Base-by-base conservation (phyloP, 2,329 filamentous ascomycete genomes). In the Epichloe glyceriae region DNA sequence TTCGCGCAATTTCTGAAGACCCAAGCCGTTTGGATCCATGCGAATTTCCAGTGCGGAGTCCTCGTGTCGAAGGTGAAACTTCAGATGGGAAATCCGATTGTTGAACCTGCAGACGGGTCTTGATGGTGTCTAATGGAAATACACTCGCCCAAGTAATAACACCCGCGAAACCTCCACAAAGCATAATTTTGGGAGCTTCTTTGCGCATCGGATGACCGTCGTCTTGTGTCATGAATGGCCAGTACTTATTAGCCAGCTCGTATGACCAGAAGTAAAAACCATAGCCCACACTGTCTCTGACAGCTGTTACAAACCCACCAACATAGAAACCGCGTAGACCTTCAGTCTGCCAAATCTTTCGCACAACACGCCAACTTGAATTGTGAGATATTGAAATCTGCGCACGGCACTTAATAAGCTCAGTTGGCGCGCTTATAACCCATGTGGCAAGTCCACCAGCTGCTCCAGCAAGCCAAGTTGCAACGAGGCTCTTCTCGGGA, bases 201-300 rank as follows among this genome's bases (percentile, higher is more conserved):
- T 75, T 66, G 12, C 67, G 58, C 43, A 63, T 51, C 0, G 61
- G 61, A 2, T 58, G 52, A 20, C 4, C 37, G 11, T 58, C 56
- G 14, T 58, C 50, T 11, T 52, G 53, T 15, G 52, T 40, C 8
- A 52, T 53, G 56, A 68, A 68, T 17, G 70, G 70, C 65, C 82
- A 72, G 50, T 73, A 70, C 37, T 79, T 75, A 55, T 84, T 88
- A 56, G 75, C 80, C 52, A 90, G 70, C 66, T 94, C 86, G 62
- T 96, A 97, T 1, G 85, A 85, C 86, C 86, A 95, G 66, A 97
- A 97, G 63, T 96, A 97, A 66, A 96, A 96, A 0, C 90, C 91
- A 68, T 96, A 97, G n/a, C 91, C 91, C 50, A 96, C 78, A 52
- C 85, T 84, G 67, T 97, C 91, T 47, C 91, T 76, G 40, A 91